Percentiles rank a stretch among this genome's conserved stretches.
Evolutionary conservation across 345 rosid species (phyloP).

Genomic region (Luvunga scandens): DNA sequence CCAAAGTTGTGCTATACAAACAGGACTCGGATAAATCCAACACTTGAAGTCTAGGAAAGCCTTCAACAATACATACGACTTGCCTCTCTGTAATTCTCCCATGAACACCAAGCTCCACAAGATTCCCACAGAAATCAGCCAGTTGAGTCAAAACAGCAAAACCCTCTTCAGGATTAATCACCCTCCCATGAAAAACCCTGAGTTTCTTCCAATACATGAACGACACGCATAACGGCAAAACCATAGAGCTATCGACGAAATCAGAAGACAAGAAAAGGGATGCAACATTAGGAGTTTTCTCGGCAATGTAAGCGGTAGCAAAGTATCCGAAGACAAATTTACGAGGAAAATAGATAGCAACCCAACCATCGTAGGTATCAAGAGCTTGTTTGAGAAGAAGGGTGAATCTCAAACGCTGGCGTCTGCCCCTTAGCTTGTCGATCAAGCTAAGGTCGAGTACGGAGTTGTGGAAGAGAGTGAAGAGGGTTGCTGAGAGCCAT

Average conservation of each 20-base stretch:
- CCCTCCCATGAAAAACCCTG: slow-evolving; percentile 1
- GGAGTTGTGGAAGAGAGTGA: slow-evolving; percentile 6
- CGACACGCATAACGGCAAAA: slow-evolving; percentile 1
- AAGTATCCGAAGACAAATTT: slow-evolving; percentile 11
- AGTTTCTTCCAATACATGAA: slow-evolving; percentile 8
- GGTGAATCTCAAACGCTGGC: slow-evolving; percentile 11
- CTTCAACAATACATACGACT: background rate
- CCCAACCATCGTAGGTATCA: background rate
- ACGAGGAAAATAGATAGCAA: slow-evolving; percentile 8
- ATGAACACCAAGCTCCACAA: slow-evolving; percentile 14
- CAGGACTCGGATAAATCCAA: slow-evolving; percentile 9
- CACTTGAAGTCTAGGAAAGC: slow-evolving; percentile 9
- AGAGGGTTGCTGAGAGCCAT: slow-evolving; percentile 16
- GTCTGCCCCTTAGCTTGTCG: background rate
- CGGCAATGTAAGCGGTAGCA: slow-evolving; percentile 7
- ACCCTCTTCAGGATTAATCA: slow-evolving; percentile 2
- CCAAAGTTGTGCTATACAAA: background rate
- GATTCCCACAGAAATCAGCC: slow-evolving; percentile 6
- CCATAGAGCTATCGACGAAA: background rate
- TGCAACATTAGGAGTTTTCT: slow-evolving; percentile 7
- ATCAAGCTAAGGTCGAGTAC: slow-evolving; percentile 12
- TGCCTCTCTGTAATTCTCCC: slow-evolving; percentile 6
- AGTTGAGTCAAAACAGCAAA: slow-evolving; percentile 4
- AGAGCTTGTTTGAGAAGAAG: slow-evolving; percentile 9
- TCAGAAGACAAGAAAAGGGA: background rate